Conservation (phyloP, 306 rosid species). For the Vigna unguiculata region DNA sequence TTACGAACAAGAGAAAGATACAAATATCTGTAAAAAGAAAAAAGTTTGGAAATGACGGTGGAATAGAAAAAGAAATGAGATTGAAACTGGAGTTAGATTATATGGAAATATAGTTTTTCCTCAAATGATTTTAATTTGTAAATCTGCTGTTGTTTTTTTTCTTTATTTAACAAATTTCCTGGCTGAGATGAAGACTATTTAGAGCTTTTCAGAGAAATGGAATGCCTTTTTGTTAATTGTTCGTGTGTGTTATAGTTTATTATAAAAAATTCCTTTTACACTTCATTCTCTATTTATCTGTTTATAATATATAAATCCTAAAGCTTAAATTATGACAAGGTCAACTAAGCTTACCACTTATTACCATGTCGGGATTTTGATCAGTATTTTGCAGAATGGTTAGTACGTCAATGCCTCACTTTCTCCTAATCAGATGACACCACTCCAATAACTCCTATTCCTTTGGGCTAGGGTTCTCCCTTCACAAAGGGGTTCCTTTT, state of each 20-base stretch:
- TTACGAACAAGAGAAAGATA: conserved; percentile 10
- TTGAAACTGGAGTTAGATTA: not conserved
- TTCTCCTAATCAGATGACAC: no score
- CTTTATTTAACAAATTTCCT: not conserved
- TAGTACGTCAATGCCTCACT: not conserved
- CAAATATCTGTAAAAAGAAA: conserved; percentile 27
- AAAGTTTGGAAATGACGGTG: not conserved
- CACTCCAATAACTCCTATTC: no score
- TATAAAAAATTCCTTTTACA: not conserved
- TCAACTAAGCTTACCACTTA: not conserved
- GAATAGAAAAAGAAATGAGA: conserved; percentile 9
- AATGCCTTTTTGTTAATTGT: conserved; percentile 4
- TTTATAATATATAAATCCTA: no score
- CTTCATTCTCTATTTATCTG: not conserved
- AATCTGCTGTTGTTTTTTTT: not conserved
- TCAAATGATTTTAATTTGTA: not conserved
- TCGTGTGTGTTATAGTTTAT: not conserved
- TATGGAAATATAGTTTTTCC: not conserved
- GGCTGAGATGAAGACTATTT: not conserved
- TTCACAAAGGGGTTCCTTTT: not conserved
- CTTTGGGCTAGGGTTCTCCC: not conserved
- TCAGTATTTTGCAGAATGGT: not conserved
- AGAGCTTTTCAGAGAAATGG: conserved; percentile 13
- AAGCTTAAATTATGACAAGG: no score
- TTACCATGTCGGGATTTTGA: not conserved